phyloP scores from a whole-genome alignment of 176 grass and related monocot species.

The Alloteropsis semialata region DNA sequence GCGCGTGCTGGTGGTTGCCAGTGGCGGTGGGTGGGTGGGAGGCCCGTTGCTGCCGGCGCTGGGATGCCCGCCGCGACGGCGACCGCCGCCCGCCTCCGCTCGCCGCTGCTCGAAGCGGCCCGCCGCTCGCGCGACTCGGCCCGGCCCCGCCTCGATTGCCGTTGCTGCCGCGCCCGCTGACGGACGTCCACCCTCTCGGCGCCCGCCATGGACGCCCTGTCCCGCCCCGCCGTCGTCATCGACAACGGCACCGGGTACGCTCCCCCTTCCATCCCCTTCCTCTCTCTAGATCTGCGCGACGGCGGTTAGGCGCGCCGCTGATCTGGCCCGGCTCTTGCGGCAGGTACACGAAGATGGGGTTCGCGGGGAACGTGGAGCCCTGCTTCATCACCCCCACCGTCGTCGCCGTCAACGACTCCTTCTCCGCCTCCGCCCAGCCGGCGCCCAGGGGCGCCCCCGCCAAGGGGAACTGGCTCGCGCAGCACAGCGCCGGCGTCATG shows the following conservation, averaged over 20 bases:
- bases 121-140: neutral
- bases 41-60: neutral
- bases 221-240: slow-evolving; percentile 91
- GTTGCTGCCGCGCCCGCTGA: neutral
- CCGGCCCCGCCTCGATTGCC: neutral
- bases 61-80: slow-evolving; percentile 38
- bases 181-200: neutral
- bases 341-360: slow-evolving; percentile 99
- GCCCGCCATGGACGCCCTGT: slow-evolving; percentile 60
- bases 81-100: slow-evolving; percentile 13
- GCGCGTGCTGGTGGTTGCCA: neutral
- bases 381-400: slow-evolving; percentile 95
- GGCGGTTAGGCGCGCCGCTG: neutral
- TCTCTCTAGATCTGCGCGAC: slow-evolving; percentile 25
- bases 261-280: neutral
- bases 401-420: slow-evolving; percentile 87
- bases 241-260: slow-evolving; percentile 93
- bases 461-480: slow-evolving; percentile 91
- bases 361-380: slow-evolving; percentile 97
- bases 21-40: slow-evolving; percentile 33
- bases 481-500: slow-evolving; percentile 96
- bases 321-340: slow-evolving; percentile 1
- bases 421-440: slow-evolving; percentile 55
- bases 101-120: neutral
- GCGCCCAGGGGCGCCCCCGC: slow-evolving; percentile 37